A percentile compares a stretch with the other conserved stretches of the same genome.
phyloP scores from a whole-genome alignment of 106 monocot species.

The Amphibolis antarctica region DNA sequence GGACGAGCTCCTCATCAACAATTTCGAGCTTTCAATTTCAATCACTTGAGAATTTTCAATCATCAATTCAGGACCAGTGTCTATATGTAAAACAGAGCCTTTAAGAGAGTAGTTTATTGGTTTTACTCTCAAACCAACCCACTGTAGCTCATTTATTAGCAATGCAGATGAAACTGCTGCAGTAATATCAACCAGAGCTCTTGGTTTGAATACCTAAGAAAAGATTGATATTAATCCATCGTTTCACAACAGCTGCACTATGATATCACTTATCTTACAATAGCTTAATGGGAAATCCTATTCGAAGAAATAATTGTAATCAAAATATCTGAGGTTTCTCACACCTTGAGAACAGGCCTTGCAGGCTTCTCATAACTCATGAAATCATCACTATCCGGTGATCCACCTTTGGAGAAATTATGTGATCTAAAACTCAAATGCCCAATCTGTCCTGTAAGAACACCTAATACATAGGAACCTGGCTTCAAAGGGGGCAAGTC shows the following conservation, averaged over 20 bases:
- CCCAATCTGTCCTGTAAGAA: slow-evolving; percentile 95
- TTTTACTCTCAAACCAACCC: slow-evolving; percentile 72
- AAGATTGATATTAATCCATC: neutral
- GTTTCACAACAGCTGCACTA: neutral
- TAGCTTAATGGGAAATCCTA: neutral
- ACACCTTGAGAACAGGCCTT: slow-evolving; percentile 87
- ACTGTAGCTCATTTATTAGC: slow-evolving; percentile 92
- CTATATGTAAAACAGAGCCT: slow-evolving; percentile 69
- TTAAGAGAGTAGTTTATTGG: slow-evolving; percentile 82
- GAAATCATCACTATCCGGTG: slow-evolving; percentile 91
- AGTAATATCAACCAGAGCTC: slow-evolving; percentile 80
- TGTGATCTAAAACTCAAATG: slow-evolving; percentile 88
- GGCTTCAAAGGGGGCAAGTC: slow-evolving; percentile 75
- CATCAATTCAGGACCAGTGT: slow-evolving; percentile 71
- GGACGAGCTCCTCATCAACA: slow-evolving; percentile 6
- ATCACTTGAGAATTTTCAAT: slow-evolving; percentile 63
- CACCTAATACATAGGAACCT: slow-evolving; percentile 87
- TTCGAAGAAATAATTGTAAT: neutral
- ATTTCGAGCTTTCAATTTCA: slow-evolving; percentile 58
- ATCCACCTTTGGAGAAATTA: slow-evolving; percentile 83
- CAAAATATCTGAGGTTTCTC: neutral
- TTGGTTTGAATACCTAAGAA: slow-evolving; percentile 65
- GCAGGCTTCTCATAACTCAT: slow-evolving; percentile 98
- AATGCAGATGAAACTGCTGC: slow-evolving; percentile 74
- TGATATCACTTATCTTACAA: neutral